Percentiles rank a stretch among this genome's conserved stretches.
Evolutionary conservation across 176 grass and related monocot genomes (phyloP).

Genomic region (Paspalum notatum): DNA sequence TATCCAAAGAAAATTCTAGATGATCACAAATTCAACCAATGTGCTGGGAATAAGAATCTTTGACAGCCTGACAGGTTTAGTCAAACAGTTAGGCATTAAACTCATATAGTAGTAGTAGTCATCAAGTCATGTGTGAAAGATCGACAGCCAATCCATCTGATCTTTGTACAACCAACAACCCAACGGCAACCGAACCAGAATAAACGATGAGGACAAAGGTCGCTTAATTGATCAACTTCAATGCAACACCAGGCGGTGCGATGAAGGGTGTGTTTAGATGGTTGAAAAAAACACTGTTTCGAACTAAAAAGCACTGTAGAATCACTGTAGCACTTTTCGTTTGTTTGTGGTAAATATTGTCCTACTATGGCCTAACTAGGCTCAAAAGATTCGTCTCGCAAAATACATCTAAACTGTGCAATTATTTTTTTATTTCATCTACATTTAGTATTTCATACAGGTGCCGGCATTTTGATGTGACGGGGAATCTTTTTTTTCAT

Average conservation of each 20-base stretch:
- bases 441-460: no score
- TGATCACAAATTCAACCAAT: background rate
- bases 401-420: no score
- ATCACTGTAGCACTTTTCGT: no score
- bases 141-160: constrained; percentile 24
- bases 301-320: no score
- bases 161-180: background rate
- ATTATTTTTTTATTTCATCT: no score
- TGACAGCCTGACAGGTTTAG: constrained; percentile 10
- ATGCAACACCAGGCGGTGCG: constrained; percentile 18
- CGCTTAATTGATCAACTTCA: background rate
- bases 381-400: no score
- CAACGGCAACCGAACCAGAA: constrained; percentile 1
- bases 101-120: background rate
- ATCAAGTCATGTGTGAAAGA: background rate
- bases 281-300: no score
- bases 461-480: no score
- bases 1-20: constrained; percentile 11
- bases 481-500: no score
- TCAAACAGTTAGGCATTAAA: constrained; percentile 15
- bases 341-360: no score
- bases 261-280: no score
- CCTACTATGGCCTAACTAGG: no score
- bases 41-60: constrained; percentile 1
- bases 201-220: background rate